Evolutionary conservation across 2,329 filamentous ascomycete genomes (phyloP).

Genomic region (Neonectria ditissima): DNA sequence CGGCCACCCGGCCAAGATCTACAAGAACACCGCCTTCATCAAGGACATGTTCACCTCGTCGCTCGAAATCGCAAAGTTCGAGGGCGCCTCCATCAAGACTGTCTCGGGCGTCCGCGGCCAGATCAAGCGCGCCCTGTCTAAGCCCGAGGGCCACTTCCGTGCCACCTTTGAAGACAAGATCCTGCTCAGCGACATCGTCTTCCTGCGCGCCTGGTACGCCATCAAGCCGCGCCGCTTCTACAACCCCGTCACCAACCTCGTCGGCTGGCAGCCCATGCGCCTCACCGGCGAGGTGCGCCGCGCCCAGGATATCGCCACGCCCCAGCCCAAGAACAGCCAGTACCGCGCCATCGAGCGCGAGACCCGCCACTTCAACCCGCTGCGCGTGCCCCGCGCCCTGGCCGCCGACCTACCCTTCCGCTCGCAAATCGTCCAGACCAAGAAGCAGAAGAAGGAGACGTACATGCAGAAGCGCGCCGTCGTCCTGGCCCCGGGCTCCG

Average conservation of each 20-base stretch:
- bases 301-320: constrained; percentile 79
- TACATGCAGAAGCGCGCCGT: constrained; percentile 97
- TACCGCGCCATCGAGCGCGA: constrained; percentile 79
- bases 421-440: constrained; percentile 86
- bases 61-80: constrained; percentile 97
- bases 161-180: constrained; percentile 99
- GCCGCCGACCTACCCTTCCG: constrained; percentile 91
- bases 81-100: constrained; percentile 94
- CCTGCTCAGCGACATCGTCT: constrained; percentile 95
- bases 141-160: constrained; percentile 95
- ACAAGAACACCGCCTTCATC: constrained; percentile 99
- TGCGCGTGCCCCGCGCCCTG: constrained; percentile 81
- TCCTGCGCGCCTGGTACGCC: constrained; percentile 96
- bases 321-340: constrained; percentile 83
- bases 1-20: constrained; percentile 94
- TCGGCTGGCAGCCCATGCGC: constrained; percentile 95
- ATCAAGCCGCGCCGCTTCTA: constrained; percentile 96
- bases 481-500: constrained; percentile 79
- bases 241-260: constrained; percentile 93
- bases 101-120: constrained; percentile 96
- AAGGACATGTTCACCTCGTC: constrained; percentile 97
- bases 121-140: constrained; percentile 94
- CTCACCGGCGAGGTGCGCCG: constrained; percentile 91
- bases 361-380: constrained; percentile 81
- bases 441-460: constrained; percentile 81